Base-by-base conservation (phyloP, 2,329 filamentous ascomycete genomes). In the Diaporthe longicolla region DNA sequence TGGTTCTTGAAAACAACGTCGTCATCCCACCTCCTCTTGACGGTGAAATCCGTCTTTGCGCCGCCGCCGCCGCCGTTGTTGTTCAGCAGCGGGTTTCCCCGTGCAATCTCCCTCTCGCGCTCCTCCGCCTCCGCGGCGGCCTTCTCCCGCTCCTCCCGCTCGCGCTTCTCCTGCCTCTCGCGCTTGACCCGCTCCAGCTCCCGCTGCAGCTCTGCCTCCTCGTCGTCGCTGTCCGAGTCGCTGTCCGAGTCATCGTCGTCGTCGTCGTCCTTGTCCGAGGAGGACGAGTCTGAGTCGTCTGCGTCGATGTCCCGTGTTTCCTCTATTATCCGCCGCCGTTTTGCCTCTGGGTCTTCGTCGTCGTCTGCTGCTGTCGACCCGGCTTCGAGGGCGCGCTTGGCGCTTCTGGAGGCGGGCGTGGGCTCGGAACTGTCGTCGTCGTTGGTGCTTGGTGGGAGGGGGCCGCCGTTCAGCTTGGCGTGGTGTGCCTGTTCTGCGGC, bases 1-100 rank as follows among this genome's bases (percentile, higher is more conserved):
- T 99, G 97, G 83, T 99, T 99, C 87, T 98, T 98, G 86, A 99
- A 99, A 3, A 99, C 95, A 17, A 99, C 97, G 82, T 99, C 97
- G 79, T 99, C 97, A 79, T 99, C 97, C 97, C 97, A 99, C 83
- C 87, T 87, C 78, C 94, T 88, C 88, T 98, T 98, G 80, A 98
- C 92, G 74, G 93, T 95, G 82, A 97, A 98, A 78, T 98, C 95
- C 26, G 90, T 85, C 82, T 94, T 94, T 32, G 32, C 21, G 29
- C 29, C 29, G 48, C 45, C 29, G 32, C 29, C 26, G 45, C 45
- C 32, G 32, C 32, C 32, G n/a, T 68, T 68, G 63, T 68, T 71
- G 68, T 98, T 98, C 73, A 99, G 89, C 69, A 99, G 85, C 52
- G 97, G 97, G 82, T 99, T 99, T 9, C 97, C 97, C 55, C 94